Evolutionary conservation across 1,284 basidiomycete genomes (phyloP), one percentile per base, ranked within the genome.

Genomic region (Fomes fomentarius): DNA sequence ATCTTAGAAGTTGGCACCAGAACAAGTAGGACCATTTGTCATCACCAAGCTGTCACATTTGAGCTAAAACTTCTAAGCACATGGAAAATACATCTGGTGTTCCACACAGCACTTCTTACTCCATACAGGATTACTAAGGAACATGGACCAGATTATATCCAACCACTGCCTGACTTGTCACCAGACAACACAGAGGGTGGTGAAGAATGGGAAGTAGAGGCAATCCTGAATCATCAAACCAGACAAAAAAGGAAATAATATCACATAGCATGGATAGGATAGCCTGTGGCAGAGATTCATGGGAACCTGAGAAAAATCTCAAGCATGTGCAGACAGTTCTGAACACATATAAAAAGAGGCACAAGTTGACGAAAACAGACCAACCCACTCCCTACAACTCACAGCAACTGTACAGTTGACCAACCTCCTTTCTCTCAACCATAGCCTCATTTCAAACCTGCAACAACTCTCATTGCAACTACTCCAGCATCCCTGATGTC

Each of bases 21-120:
- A 50, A 35, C 28, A 21, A 34, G 40, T 40, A 42, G 48, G 48
- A 25, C 48, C 48, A 11, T 50, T 50, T n/a, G 28, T 21, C 10
- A 43, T 50, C 5, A 24, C 22, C 7, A 35, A 50, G 31, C 19
- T 43, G 31, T 50, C n/a, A 43, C 48, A 1, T 42, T 35, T 15
- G 4, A 39, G 21, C 47, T 48, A 1, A 17, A 47, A 9, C 46
- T 61, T 4, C 54, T 45, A 4, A 25, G 24, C 1, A 30, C 43
- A 9, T 61, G 54, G 57, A 45, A 57, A 10, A 57, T 62, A 9
- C 57, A 54, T 30, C 47, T 35, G 0, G 47, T 54, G n/a, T 50
- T 54, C 21, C 41, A 54, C 43, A 42, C 47, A 5, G 28, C 11
- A 2, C 26, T 54, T 1, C 26, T 31, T 3, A 44, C n/a, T n/a